A percentile compares a stretch with the other conserved stretches of the same genome.
Evolutionary conservation across 768 basidiomycete genomes (phyloP).

Genomic region (Leccinum longicurvipes): DNA sequence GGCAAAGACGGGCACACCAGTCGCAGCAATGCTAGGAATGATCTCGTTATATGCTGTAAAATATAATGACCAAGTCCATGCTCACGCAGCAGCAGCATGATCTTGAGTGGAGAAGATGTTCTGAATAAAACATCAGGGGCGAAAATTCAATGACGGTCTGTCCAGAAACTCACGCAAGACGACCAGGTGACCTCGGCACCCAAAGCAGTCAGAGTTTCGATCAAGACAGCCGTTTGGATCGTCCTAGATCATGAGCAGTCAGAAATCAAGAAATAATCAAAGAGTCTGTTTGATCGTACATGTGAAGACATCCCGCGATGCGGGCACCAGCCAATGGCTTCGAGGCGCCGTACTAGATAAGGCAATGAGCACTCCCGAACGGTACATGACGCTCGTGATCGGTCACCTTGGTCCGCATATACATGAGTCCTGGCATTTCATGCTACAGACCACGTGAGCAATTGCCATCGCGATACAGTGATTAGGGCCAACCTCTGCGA

Average conservation of each 20-base stretch:
- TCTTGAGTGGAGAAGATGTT: constrained; percentile 99
- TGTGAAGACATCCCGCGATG: constrained; percentile 97
- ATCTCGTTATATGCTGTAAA: neutral
- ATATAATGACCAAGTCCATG: constrained; percentile 11
- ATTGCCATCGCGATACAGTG: constrained; percentile 10
- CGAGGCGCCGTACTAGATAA: constrained; percentile 62
- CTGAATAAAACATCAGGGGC: constrained; percentile 36
- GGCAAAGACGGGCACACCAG: constrained; percentile 96
- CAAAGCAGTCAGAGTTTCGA: constrained; percentile 93
- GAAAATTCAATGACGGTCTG: neutral
- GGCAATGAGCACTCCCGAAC: constrained; percentile 10
- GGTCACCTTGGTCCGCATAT: constrained; percentile 78
- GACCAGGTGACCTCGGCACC: constrained; percentile 99
- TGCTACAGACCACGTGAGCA: constrained; percentile 43
- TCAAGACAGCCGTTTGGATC: constrained; percentile 97
- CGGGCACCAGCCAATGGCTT: constrained; percentile 93
- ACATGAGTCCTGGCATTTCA: constrained; percentile 97
- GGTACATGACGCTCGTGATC: neutral
- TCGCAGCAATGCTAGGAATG: constrained; percentile 79
- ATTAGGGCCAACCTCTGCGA: constrained; percentile 77
- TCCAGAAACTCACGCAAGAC: constrained; percentile 68
- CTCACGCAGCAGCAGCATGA: constrained; percentile 95
- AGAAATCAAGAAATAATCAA: neutral
- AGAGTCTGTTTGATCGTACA: constrained; percentile 47
- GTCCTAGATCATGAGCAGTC: constrained; percentile 58